Base-by-base conservation (phyloP, 129 eudicot species). In the Solidago caesia region DNA sequence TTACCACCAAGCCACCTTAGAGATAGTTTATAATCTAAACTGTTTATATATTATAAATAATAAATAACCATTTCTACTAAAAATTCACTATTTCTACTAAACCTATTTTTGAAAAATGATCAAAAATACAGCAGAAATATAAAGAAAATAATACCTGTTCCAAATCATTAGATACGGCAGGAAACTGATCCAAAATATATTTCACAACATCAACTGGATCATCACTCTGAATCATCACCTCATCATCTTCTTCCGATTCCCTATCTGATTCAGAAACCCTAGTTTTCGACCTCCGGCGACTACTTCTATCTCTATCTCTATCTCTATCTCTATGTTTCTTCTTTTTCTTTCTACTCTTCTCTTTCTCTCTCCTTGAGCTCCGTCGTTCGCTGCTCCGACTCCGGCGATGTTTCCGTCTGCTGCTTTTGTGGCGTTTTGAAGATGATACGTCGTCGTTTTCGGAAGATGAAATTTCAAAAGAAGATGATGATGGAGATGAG, bases 81-180 rank as follows among this genome's bases (percentile, higher is more conserved):
- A 33, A 33, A 33, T 33, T 33, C 39, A 33, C 39, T 33, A 33
- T 33, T 1, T 33, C 3, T 33, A 33, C 39, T 3, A 33, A 33
- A 33, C 39, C 39, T 1, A 33, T 33, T 1, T 3, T 33, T 33
- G 2, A 33, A 33, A 33, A 33, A 42, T 69, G 11, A 45, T 46
- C 16, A 41, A 58, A 75, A 48, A 55, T 1, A 5, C 14, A 49
- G 4, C 8, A 4, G 41, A 33, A 7, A 57, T 7, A 48, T 9
- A 51, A 44, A n/a, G 13, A 71, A 44, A 68, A 67, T 26, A 59
- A 4, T 79, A 94, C 99, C 99, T 88, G 96, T 71, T 86, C 90
- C 72, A 94, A 86, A 81, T 94, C 99, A 75, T 81, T 80, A 75
- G 96, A 77, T 45, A 94, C 96, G 16, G 87, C 99, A 64, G 99